Base-by-base conservation (phyloP, 768 basidiomycete genomes). In the Trametes elegans region DNA sequence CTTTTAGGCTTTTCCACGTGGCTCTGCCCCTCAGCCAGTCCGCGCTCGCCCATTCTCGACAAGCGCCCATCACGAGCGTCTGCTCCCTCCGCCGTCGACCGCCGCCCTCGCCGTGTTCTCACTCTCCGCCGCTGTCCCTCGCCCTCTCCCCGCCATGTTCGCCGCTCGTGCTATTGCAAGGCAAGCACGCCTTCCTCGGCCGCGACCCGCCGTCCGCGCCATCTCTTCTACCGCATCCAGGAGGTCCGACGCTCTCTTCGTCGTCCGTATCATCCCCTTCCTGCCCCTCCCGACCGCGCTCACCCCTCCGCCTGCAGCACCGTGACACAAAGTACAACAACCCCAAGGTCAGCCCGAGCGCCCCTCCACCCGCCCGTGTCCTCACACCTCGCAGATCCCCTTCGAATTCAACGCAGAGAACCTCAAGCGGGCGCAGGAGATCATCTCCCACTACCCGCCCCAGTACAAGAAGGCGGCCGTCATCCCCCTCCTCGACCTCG, bases 391-490 rank as follows among this genome's bases (percentile, higher is more conserved):
- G 14, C 59, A 97, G 93, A 95, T 98, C 73, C 80, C 89, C 10
- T 99, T 99, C 72, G 82, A 88, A 62, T 95, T 96, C 74, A 76
- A 78, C 55, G 66, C 81, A 0, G 88, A 85, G 66, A 98, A 96
- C 76, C 65, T 85, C 73, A 90, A 90, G 77, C 81, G 82, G 31
- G 94, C 93, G 0, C 64, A 94, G 58, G 87, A 92, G 69, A 90
- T 98, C 74, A 91, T 98, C 70, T 79, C 90, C 36, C 86, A 85
- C 63, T 99, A 99, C 76, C 96, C 96, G 19, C 81, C 92, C 49
- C 95, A 98, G 67, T 99, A 98, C 81, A 97, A 93, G 82, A 99
- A 99, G 73, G 96, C 94, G 16, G 97, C 97, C 26, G 87, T 93
- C 63, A 98, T 99, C 68, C 97, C 97, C 42, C 79, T 99, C 28